Percentiles rank a stretch among this genome's conserved stretches.
These are phyloP conservation scores for Proliferodiscus dingleyae DNA, from an alignment of 2,329 filamentous ascomycete species.

Conservation along the genomic window DNA sequence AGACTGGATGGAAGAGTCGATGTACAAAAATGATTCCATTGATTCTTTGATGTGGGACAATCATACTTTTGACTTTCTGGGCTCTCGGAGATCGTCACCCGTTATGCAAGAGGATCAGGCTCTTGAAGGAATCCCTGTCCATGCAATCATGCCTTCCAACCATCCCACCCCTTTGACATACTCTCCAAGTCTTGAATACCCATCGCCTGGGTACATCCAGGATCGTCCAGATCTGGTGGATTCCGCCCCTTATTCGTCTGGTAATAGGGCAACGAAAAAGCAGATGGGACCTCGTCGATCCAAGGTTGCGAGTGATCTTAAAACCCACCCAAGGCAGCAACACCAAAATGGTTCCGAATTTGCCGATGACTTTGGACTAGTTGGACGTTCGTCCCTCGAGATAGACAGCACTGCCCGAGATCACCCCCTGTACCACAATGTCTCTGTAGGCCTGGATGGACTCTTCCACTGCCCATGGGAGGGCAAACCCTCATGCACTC, in stretches of 20 bases:
- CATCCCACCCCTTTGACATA: conserved; percentile 28
- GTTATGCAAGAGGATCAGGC: conserved; percentile 24
- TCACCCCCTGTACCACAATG: conserved; percentile 68
- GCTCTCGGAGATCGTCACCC: conserved; percentile 28
- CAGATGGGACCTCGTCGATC: conserved; percentile 28
- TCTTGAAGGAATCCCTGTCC: conserved; percentile 8
- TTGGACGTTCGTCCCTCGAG: conserved; percentile 28
- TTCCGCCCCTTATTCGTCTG: conserved; percentile 26
- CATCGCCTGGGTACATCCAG: conserved; percentile 31
- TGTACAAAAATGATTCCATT: conserved; percentile 19
- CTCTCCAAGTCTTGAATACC: conserved; percentile 25
- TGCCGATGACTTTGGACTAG: conserved; percentile 28
- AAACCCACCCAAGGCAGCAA: conserved; percentile 18
- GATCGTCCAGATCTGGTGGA: conserved; percentile 26
- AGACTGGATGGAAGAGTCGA: conserved; percentile 20
- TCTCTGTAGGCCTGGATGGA: conserved; percentile 61
- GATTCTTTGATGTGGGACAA: conserved; percentile 27
- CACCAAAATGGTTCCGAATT: conserved; percentile 21
- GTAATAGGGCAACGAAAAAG: conserved; percentile 27
- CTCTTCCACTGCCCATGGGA: conserved; percentile 92
- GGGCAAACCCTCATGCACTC: conserved; percentile 67
- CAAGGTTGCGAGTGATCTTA: conserved; percentile 28
- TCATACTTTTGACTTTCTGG: conserved; percentile 17
- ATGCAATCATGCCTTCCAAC: conserved; percentile 21
- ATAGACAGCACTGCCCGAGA: conserved; percentile 46